Evolutionary conservation across 2,329 filamentous ascomycete species (phyloP), one percentile per base, ranked within the genome.

Genomic region (Calonectria hawksworthii): DNA sequence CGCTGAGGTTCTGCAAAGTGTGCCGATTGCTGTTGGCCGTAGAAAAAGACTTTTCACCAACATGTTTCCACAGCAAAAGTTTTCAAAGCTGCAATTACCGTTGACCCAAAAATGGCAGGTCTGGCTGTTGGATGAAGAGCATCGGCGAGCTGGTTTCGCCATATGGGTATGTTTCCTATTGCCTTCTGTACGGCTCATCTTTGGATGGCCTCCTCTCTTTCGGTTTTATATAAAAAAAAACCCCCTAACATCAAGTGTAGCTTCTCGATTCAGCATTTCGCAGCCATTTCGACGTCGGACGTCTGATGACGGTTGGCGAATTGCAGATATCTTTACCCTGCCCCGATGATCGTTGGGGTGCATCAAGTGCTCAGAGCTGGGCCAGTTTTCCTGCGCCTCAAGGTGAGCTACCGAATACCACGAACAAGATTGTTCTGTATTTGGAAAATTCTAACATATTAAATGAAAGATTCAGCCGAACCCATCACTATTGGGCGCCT

Each of bases 21-120:
- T 67, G 11, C 47, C 50, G 30, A 32, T 67, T 13, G 50, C 64
- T 8, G 32, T 67, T 28, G 64, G 64, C 21, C 30, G 64, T 6
- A n/a, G 64, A 38, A 67, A 67, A 23, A 54, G 34, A 16, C 64
- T 67, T 7, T 67, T 67, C 26, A 67, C 50, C n/a, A 54, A 54
- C 34, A 67, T 38, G 64, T 67, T 67, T 21, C 64, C 64, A 6
- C 26, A 41, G 4, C 47, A 67, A 18, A 67, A 67, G 30, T 54
- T 67, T 23, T 54, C 64, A 1, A 26, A 41, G 50, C 34, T 67
- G 13, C 64, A 67, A 38, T 30, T 67, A 14, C 47, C 64, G 21
- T 50, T 54, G n/a, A 41, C 50, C 3, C 64, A 67, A 16, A 67
- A 67, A 18, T 67, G 64, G 64, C 64, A 67, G 21, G n/a, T 67